Evolutionary conservation across 495 filamentous ascomycete species (phyloP), one percentile per base, ranked within the genome.

Genomic region (Cercophora newfieldiana): DNA sequence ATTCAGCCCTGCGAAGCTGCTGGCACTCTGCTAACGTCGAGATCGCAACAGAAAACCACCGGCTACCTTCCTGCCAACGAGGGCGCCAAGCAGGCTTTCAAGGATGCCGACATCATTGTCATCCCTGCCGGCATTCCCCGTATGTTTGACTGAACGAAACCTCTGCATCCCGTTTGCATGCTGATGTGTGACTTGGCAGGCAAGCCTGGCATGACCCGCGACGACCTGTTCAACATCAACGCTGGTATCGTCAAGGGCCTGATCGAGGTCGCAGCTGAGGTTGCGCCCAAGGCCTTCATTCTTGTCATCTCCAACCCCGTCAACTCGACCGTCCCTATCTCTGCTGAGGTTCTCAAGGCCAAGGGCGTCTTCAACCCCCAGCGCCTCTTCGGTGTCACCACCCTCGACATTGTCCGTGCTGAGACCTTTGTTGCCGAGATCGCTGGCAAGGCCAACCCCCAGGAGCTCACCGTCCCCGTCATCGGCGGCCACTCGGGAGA

Each of bases 231-330:
- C 90, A 97, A 95, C 81, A 92, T 96, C 83, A 97, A 97, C 74
- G 94, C 94, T 58, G 91, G 93, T 65, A 97, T 97, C 74, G 93
- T 97, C 69, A 90, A 91, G 73, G 90, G 90, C 66, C 84, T 97
- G 59, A 87, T 91, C 73, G 88, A 93, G 77, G 88, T 91, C 30
- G 88, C 94, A 69, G 94, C 95, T 66, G 88, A 97, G 75, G 85
- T 87, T 71, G 87, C 87, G 75, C 95, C 95, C 70, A 94, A 96
- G 72, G 95, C 95, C 44, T 97, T 89, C 80, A 86, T 94, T 75
- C 87, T 98, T 56, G 87, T 99, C 83, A 99, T 99, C 80, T 98
- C 95, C 68, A 99, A 99, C 86, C 95, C 95, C 33, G 95, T 99
- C 79, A 99, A 99, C 90, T 96, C 91, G 24, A 99, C 96, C 37